Evolutionary conservation across 1,284 basidiomycete species (phyloP).

Genomic region (Trichosporon faecale): DNA sequence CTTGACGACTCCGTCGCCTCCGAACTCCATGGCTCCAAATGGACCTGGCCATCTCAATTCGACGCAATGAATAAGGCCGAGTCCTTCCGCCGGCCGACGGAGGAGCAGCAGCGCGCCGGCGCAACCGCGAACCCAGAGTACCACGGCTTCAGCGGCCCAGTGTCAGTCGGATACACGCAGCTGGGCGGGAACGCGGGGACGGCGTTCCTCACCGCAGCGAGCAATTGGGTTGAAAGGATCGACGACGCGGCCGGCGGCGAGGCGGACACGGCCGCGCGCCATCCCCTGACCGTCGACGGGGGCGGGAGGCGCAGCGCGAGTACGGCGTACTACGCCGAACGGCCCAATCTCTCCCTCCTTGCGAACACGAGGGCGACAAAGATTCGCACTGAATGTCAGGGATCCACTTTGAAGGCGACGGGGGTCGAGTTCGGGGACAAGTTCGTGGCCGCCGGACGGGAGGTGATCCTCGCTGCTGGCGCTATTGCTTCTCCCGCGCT

Average conservation of each 20-base stretch:
- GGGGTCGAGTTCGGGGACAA: slow-evolving; percentile 59
- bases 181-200: slow-evolving; percentile 61
- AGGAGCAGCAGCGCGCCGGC: slow-evolving; percentile 56
- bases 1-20: slow-evolving; percentile 35
- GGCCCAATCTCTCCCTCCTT: slow-evolving; percentile 62
- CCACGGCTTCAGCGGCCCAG: slow-evolving; percentile 60
- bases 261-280: slow-evolving; percentile 59
- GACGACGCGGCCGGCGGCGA: slow-evolving; percentile 60
- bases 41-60: slow-evolving; percentile 61
- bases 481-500: slow-evolving; percentile 64
- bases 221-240: slow-evolving; percentile 32
- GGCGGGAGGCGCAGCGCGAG: slow-evolving; percentile 53
- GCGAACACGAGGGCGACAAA: slow-evolving; percentile 61
- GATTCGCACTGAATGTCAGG: slow-evolving; percentile 53
- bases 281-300: slow-evolving; percentile 31
- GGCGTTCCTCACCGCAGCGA: slow-evolving; percentile 56
- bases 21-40: slow-evolving; percentile 51
- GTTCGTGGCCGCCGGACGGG: slow-evolving; percentile 54
- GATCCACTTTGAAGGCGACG: slow-evolving; percentile 57
- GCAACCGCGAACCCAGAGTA: slow-evolving; percentile 49
- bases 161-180: slow-evolving; percentile 55
- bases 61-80: slow-evolving; percentile 61
- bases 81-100: slow-evolving; percentile 59
- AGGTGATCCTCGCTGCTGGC: slow-evolving; percentile 59
- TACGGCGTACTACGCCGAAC: slow-evolving; percentile 55